Conservation (phyloP, 495 filamentous ascomycete genomes). For the Hypoxylon cercidicola region DNA sequence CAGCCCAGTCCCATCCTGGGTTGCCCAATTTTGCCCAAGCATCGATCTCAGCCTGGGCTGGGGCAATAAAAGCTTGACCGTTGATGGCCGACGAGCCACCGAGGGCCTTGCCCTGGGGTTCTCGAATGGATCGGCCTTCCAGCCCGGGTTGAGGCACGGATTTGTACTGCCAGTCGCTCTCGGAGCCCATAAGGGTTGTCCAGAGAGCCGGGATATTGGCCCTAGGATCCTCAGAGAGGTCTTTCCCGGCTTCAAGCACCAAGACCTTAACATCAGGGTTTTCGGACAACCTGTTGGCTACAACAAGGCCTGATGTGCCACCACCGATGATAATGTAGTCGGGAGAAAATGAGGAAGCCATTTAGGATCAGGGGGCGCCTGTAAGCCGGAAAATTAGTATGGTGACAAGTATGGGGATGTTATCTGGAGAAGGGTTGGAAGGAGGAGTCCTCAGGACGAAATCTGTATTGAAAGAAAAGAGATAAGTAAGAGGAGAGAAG, state of each 20-base stretch:
- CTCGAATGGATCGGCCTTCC: slow-evolving; percentile 57
- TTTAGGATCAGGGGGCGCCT: no score
- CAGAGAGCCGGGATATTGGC: slow-evolving; percentile 58
- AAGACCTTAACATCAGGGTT: slow-evolving; percentile 52
- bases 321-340: slow-evolving; percentile 61
- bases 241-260: slow-evolving; percentile 60
- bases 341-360: slow-evolving; percentile 9
- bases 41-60: slow-evolving; percentile 55
- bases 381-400: no score
- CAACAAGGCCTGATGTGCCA: slow-evolving; percentile 59
- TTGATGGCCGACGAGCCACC: slow-evolving; percentile 67
- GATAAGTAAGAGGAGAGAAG: no score
- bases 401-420: no score
- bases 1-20: slow-evolving; percentile 61
- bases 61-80: slow-evolving; percentile 43
- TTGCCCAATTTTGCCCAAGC: slow-evolving; percentile 66
- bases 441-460: no score
- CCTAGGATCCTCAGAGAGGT: slow-evolving; percentile 50
- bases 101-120: slow-evolving; percentile 62
- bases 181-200: slow-evolving; percentile 10
- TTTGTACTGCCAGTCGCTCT: slow-evolving; percentile 60
- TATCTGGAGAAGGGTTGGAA: no score
- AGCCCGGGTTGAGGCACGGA: slow-evolving; percentile 57
- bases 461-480: no score
- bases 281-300: slow-evolving; percentile 61